Percentiles rank a stretch among this genome's conserved stretches.
phyloP scores from a whole-genome alignment of 2,329 filamentous ascomycete genomes.

The Elsinoe ampelina region DNA sequence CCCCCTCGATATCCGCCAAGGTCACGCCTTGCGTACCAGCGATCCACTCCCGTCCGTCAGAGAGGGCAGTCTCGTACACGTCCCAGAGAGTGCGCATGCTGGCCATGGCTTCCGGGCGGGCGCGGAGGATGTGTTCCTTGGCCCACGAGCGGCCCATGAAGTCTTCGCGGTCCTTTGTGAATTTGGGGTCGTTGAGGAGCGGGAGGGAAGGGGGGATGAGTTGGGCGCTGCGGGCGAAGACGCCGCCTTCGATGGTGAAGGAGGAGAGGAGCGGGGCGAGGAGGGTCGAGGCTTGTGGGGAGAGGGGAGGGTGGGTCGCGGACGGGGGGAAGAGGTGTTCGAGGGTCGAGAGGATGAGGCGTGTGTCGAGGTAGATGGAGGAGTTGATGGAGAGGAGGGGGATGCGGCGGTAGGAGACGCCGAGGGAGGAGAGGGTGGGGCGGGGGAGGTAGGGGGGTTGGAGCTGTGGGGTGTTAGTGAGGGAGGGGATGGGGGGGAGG shows the following conservation, averaged over 20 bases:
- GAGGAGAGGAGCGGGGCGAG: conserved; percentile 48
- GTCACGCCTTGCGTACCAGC: conserved; percentile 43
- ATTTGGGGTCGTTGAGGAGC: conserved; percentile 47
- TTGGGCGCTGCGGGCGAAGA: conserved; percentile 46
- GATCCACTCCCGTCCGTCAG: conserved; percentile 59
- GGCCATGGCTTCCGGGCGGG: conserved; percentile 47
- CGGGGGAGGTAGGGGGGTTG: conserved; percentile 60
- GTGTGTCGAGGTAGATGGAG: conserved; percentile 61
- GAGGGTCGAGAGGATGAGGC: conserved; percentile 57
- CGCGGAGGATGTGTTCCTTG: conserved; percentile 30
- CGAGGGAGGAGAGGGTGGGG: conserved; percentile 52
- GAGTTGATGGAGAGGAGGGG: conserved; percentile 57
- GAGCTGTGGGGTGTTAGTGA: conserved; percentile 35
- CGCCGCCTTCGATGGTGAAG: conserved; percentile 46
- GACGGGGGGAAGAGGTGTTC: conserved; percentile 44
- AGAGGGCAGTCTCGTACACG: conserved; percentile 54
- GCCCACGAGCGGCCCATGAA: conserved; percentile 37
- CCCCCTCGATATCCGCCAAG: conserved; percentile 57
- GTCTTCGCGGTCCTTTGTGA: conserved; percentile 48
- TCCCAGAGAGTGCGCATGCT: conserved; percentile 47
- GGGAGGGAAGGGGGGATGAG: conserved; percentile 50
- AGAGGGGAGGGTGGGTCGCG: conserved; percentile 22
- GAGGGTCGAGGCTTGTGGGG: conserved; percentile 32
- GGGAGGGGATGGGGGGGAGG: conserved; percentile 5
- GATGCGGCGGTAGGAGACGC: conserved; percentile 59